Evolutionary conservation across 192 early-diverging fungal genomes (phyloP), one percentile per base, ranked within the genome.

Genomic region (Coemansia asiatica): DNA sequence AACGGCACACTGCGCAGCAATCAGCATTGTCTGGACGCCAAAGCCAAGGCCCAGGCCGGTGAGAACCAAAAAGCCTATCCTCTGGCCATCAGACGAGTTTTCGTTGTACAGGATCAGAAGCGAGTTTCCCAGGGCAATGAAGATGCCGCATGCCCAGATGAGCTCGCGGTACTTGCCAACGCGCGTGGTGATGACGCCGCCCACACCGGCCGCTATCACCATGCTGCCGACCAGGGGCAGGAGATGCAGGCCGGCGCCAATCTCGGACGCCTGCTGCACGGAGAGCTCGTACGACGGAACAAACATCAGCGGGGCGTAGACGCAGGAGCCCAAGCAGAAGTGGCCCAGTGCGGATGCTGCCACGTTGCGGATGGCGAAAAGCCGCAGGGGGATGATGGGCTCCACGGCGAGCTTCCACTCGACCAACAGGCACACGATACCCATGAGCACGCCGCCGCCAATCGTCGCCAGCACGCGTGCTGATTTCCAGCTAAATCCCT

Each of bases 41-140:
- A 85, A 72, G 8, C 96, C 94, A 9, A 90, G 61, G 1, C 94
- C 94, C n/a, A 86, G 26, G 5, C 93, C 94, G 16, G 85, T 58
- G 36, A 94, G 71, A 7, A 90, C 56, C 51, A 93, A 70, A 61
- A 81, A 91, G 13, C 87, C 84, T 62, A 90, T 86, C 21, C 86
- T 81, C 74, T 82, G 47, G n/a, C 77, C 88, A 28, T 72, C 72
- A 26, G 55, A 68, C 2, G 85, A 75, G 33, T 78, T 61, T 10
- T 71, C 74, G 27, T 79, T 48, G n/a, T 89, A 67, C 21, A 87
- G 79, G 6, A 85, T 68, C 3, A 91, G 73, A 50, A 95, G 83
- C 33, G 78, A 87, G 59, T 77, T 74, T n/a, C 92, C 93, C 26
- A 87, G 53, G 0, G 84, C 83, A 8, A 88, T 77, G 15, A 96